phyloP scores from a whole-genome alignment of 2,329 filamentous ascomycete species.

The Pyricularia sp. region DNA sequence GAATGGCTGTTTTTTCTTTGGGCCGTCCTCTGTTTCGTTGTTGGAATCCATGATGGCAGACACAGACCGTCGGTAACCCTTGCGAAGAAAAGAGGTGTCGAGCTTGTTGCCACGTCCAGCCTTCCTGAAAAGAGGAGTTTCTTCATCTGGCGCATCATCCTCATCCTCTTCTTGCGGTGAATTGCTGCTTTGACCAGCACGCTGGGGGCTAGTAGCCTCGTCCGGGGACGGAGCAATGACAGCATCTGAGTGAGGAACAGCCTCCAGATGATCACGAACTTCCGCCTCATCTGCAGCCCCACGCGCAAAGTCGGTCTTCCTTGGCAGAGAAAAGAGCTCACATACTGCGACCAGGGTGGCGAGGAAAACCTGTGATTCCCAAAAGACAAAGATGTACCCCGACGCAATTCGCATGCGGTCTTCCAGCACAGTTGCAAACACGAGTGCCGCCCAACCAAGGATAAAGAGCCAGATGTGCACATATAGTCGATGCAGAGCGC shows the following conservation, averaged over 20 bases:
- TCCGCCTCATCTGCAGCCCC: constrained; percentile 43
- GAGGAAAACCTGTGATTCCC: constrained; percentile 66
- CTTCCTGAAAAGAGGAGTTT: constrained; percentile 37
- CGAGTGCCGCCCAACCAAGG: constrained; percentile 62
- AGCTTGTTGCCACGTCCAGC: constrained; percentile 16
- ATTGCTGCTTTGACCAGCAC: constrained; percentile 8
- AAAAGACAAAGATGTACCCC: constrained; percentile 74
- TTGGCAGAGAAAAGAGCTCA: constrained; percentile 70
- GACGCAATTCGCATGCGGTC: constrained; percentile 63
- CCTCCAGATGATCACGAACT: constrained; percentile 25
- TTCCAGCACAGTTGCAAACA: constrained; percentile 66
- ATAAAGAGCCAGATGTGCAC: constrained; percentile 76
- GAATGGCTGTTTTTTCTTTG: constrained; percentile 36
- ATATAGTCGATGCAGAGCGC: constrained; percentile 76
- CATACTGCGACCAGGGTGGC: constrained; percentile 66
- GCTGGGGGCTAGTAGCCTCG: constrained; percentile 14
- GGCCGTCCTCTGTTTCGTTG: constrained; percentile 14
- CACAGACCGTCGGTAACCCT: constrained; percentile 43
- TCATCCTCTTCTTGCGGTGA: constrained; percentile 16
- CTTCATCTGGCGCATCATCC: constrained; percentile 35
- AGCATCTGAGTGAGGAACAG: constrained; percentile 20
- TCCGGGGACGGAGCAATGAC: constrained; percentile 30
- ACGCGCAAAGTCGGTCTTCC: constrained; percentile 59
- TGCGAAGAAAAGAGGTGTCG: constrained; percentile 38
- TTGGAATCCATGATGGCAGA: constrained; percentile 18